Evolutionary conservation across 441 rosid genomes (phyloP), one percentile per base, ranked within the genome.

Genomic region (Erysimum pusillum): DNA sequence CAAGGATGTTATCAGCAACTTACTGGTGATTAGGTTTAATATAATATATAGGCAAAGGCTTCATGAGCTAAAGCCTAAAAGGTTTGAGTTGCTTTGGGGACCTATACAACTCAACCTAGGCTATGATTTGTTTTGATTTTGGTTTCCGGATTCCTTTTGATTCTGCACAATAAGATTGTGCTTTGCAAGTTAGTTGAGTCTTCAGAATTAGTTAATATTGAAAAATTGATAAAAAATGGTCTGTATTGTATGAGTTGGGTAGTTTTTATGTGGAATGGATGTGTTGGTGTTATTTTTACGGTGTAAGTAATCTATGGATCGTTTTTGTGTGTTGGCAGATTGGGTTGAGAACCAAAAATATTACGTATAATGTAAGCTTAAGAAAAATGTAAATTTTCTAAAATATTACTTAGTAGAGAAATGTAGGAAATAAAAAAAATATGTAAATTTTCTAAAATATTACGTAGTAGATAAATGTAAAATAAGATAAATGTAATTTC

Each of bases 271-370:
- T 9, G 2, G 22, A 59, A 59, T 59, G 14, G 28, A 17, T 36
- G 8, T 58, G 2, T 34, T 28, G 9, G 35, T 7, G 10, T 25
- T 9, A 0, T 12, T 34, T 34, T 10, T 10, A 6, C 2, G 4
- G 22, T 58, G 25, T 15, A 12, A 6, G 18, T 4, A 6, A 25
- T 9, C 4, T 4, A 35, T 59, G 25, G 46, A 60, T 38, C n/a
- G 9, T 41, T 61, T 7, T 20, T 7, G 41, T 41, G 35, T 49
- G n/a, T 57, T 41, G 41, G 67, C 87, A 92, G 98, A 89, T 77
- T 90, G 91, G 94, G 85, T 84, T 35, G 96, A 73, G 59, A 86
- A 83, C n/a, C n/a, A n/a, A n/a, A n/a, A n/a, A n/a, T n/a, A n/a
- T n/a, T n/a, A n/a, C n/a, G n/a, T n/a, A n/a, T n/a, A n/a, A n/a